Evolutionary conservation across 2,329 filamentous ascomycete species (phyloP).

Genomic region (Daldinia sp.): DNA sequence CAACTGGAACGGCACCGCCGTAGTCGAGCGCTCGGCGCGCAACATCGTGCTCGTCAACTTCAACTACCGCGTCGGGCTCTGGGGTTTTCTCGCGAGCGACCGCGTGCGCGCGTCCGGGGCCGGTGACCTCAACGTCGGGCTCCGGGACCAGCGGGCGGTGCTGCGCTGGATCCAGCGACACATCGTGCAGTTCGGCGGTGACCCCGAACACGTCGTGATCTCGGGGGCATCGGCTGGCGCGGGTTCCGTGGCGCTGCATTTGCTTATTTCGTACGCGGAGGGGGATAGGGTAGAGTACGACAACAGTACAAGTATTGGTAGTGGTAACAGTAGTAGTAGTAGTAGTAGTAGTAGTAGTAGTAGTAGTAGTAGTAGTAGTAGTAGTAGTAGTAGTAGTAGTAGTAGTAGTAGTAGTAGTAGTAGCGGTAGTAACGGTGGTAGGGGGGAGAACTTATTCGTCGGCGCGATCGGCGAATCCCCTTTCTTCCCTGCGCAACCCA

Average conservation of each 20-base stretch:
- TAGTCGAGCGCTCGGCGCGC: slow-evolving; percentile 59
- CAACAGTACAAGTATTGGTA: slow-evolving; percentile 49
- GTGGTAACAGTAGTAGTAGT: not conserved
- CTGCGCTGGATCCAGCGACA: slow-evolving; percentile 72
- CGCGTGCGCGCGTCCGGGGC: slow-evolving; percentile 66
- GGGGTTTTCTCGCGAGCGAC: slow-evolving; percentile 72
- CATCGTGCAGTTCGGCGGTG: slow-evolving; percentile 70
- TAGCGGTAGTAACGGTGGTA: not conserved
- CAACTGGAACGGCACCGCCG: slow-evolving; percentile 63
- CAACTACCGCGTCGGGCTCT: slow-evolving; percentile 72
- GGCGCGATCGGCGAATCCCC: slow-evolving; percentile 61
- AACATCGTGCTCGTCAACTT: slow-evolving; percentile 70
- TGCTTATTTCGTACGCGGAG: slow-evolving; percentile 58
- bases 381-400: too few relatives aligned
- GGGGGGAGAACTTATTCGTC: slow-evolving; percentile 55
- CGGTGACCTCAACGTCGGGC: slow-evolving; percentile 66
- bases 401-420: not conserved
- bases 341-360: too few relatives aligned
- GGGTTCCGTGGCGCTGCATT: slow-evolving; percentile 66
- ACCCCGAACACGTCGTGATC: slow-evolving; percentile 69
- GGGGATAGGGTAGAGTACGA: slow-evolving; percentile 42
- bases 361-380: too few relatives aligned
- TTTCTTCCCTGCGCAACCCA: slow-evolving; percentile 64
- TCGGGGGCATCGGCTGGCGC: slow-evolving; percentile 72
- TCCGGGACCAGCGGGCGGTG: slow-evolving; percentile 72